These are phyloP conservation scores for Ophiostoma montium DNA, from an alignment of 2,329 filamentous ascomycete genomes.

Conservation along the genomic window DNA sequence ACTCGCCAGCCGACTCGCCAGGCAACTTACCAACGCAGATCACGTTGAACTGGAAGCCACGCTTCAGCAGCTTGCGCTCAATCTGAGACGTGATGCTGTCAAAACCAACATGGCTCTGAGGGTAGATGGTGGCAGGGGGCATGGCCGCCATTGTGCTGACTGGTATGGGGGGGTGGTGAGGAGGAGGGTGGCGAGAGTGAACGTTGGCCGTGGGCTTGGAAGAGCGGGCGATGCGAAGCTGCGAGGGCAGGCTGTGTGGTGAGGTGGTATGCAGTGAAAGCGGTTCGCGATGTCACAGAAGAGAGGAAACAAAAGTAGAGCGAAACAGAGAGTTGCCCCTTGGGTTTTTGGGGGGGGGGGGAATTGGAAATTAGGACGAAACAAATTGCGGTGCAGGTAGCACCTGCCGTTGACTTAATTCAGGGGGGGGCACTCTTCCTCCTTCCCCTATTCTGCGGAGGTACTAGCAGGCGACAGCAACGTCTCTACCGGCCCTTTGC, in stretches of 20 bases:
- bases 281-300: slow-evolving; percentile 8
- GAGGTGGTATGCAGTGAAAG: neutral
- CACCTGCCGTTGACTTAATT: slow-evolving; percentile 8
- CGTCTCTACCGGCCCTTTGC: slow-evolving; percentile 1
- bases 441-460: slow-evolving; percentile 9
- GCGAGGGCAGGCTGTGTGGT: neutral
- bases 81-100: slow-evolving; percentile 99
- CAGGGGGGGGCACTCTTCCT: slow-evolving; percentile 8
- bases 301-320: slow-evolving; percentile 7
- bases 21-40: slow-evolving; percentile 84
- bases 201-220: neutral
- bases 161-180: neutral
- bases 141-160: slow-evolving; percentile 39
- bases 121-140: slow-evolving; percentile 62
- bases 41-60: slow-evolving; percentile 94
- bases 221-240: neutral
- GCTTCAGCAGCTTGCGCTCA: slow-evolving; percentile 98
- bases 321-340: slow-evolving; percentile 3
- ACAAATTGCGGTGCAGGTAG: slow-evolving; percentile 9
- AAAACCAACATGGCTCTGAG: slow-evolving; percentile 98
- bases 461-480: slow-evolving; percentile 3
- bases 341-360: slow-evolving; percentile 3
- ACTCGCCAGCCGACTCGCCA: neutral
- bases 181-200: neutral
- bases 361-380: slow-evolving; percentile 10